Evolutionary conservation across 169 alveolate genomes (phyloP), one percentile per base, ranked within the genome.

Genomic region (Plasmodium vinckei): DNA sequence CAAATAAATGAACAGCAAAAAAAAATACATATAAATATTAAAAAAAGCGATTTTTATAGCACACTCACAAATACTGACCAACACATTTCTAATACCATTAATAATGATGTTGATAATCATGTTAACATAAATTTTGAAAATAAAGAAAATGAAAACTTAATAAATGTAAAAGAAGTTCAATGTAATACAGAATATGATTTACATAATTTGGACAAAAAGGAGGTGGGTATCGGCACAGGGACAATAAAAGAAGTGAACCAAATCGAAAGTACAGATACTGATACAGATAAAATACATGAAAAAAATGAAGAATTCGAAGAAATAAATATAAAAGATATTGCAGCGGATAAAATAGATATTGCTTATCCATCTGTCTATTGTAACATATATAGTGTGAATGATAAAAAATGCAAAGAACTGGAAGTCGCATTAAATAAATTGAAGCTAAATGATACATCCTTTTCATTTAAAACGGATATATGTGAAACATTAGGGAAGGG

Each of bases 401-500:
- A 93, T 59, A 91, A 92, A 15, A 94, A 91, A 87, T 87, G 70
- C 68, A 87, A 39, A 87, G 89, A 90, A 88, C 59, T 91, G 42
- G 87, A 87, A 86, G 93, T 86, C 72, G 96, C 99, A 2, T 92
- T 98, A 47, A 88, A 92, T 61, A 95, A 96, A 87, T 92, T 97
- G 59, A 91, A 94, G 64, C 93, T 98, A 61, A 97, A 96, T 54
- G 99, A 98, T 92, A 95, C 97, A 5, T 91, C 98, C 27, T 94
- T 97, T 10, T 92, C 91, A n/a, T 94, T 94, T 44, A 92, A 95
- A 49, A 93, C 94, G 25, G 97, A 97, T 49, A 94, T 94, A 33
- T 93, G 97, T 72, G 95, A 96, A 53, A 97, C 98, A 0, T 94
- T 97, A 57, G 99, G 99, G 23, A 94, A 93, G 63, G 99, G 99